A percentile compares a stretch with the other conserved stretches of the same genome.
These are phyloP conservation scores for Entomortierella chlamydospora DNA, from an alignment of 192 early-diverging fungal species.

Conservation along the genomic window DNA sequence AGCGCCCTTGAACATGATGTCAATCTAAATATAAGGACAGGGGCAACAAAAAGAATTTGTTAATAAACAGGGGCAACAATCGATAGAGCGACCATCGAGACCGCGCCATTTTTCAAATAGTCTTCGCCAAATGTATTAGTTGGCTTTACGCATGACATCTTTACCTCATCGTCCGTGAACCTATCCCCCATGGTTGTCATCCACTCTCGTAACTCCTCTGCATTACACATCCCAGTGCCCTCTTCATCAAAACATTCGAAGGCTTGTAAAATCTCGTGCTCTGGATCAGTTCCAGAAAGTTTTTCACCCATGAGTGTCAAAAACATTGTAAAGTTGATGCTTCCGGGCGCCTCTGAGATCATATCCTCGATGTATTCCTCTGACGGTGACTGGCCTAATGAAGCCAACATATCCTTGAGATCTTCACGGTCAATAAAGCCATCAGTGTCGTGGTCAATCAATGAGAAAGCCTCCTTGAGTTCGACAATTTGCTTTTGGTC, in stretches of 20 bases:
- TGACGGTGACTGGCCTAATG: slow-evolving; percentile 62
- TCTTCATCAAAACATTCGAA: slow-evolving; percentile 94
- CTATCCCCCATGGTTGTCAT: slow-evolving; percentile 96
- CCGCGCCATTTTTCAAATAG: no score
- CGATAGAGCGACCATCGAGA: no score
- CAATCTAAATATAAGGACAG: slow-evolving; percentile 69
- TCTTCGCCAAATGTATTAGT: no score
- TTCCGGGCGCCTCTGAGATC: slow-evolving; percentile 86
- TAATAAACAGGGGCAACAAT: slow-evolving; percentile 76
- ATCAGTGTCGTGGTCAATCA: slow-evolving; percentile 95
- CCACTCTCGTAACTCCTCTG: slow-evolving; percentile 82
- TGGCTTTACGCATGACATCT: background rate
- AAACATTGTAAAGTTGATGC: slow-evolving; percentile 99
- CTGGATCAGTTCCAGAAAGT: slow-evolving; percentile 90
- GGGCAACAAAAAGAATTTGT: slow-evolving; percentile 72
- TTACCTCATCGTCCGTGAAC: slow-evolving; percentile 91
- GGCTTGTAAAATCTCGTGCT: slow-evolving; percentile 89
- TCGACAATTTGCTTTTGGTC: slow-evolving; percentile 95
- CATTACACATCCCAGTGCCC: slow-evolving; percentile 82
- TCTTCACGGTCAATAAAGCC: slow-evolving; percentile 94
- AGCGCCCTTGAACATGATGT: slow-evolving; percentile 93
- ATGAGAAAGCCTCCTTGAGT: slow-evolving; percentile 96
- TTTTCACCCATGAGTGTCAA: slow-evolving; percentile 96
- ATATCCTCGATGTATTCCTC: slow-evolving; percentile 90
- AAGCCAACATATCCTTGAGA: slow-evolving; percentile 76